These are phyloP conservation scores for Eragrostis tef DNA, from an alignment of 202 grass and related monocot genomes.

Conservation along the genomic window DNA sequence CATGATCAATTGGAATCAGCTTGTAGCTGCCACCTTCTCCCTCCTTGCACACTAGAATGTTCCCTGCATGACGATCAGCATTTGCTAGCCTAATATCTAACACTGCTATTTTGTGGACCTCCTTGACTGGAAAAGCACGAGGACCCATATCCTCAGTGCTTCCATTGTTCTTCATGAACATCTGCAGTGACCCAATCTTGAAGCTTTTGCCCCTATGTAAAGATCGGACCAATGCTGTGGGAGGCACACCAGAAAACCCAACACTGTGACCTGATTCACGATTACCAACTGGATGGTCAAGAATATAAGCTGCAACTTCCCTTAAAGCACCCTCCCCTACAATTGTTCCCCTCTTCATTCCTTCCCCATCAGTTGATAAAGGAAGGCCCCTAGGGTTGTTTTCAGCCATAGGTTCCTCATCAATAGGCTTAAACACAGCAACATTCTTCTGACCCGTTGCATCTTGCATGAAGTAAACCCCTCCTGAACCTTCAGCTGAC, in stretches of 20 bases:
- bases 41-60: conserved; percentile 75
- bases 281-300: conserved; percentile 61
- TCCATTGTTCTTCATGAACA: conserved; percentile 75
- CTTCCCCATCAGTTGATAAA: conserved; percentile 77
- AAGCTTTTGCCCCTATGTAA: conserved; percentile 57
- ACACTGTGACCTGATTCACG: conserved; percentile 13
- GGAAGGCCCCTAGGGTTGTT: conserved; percentile 81
- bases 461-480: conserved; percentile 77
- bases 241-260: conserved; percentile 92
- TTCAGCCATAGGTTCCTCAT: conserved; percentile 78
- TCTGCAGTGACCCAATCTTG: conserved; percentile 92
- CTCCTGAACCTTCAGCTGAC: conserved; percentile 81
- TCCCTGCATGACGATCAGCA: conserved; percentile 89
- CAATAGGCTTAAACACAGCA: conserved; percentile 76
- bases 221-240: conserved; percentile 69
- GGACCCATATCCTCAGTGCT: conserved; percentile 92
- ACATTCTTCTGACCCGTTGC: conserved; percentile 58
- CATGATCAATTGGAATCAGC: conserved; percentile 85
- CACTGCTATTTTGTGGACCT: conserved; percentile 91
- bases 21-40: conserved; percentile 52
- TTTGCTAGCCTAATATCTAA: conserved; percentile 96
- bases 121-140: conserved; percentile 71
- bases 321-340: conserved; percentile 88
- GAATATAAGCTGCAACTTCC: conserved; percentile 95
- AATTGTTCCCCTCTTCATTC: conserved; percentile 84